Evolutionary conservation across 805 yeast genomes (phyloP).

Genomic region (Citeromyces nyonsensis): DNA sequence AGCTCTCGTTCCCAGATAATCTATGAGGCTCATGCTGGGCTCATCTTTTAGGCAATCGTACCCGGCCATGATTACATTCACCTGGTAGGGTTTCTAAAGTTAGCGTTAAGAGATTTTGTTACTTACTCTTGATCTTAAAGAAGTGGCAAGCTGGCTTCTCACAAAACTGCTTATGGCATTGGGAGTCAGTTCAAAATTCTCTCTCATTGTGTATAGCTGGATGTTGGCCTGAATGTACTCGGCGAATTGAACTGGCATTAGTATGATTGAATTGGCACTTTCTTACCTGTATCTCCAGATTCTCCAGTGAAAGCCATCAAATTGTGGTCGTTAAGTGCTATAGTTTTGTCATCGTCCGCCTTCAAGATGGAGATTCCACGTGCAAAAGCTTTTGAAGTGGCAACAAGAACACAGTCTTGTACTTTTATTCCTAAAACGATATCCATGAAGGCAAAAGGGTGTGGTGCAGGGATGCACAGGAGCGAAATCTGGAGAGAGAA

Average conservation of each 20-base stretch:
- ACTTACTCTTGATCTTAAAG: slow-evolving; percentile 63
- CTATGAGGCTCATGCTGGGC: slow-evolving; percentile 77
- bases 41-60: slow-evolving; percentile 39
- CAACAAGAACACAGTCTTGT: slow-evolving; percentile 67
- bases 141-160: slow-evolving; percentile 75
- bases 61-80: slow-evolving; percentile 81
- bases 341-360: slow-evolving; percentile 68
- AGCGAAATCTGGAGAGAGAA: too few relatives aligned
- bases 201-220: slow-evolving; percentile 77
- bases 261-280: background rate
- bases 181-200: slow-evolving; percentile 68
- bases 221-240: slow-evolving; percentile 89
- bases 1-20: slow-evolving; percentile 84
- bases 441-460: slow-evolving; percentile 44
- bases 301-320: slow-evolving; percentile 90
- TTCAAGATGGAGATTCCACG: slow-evolving; percentile 79
- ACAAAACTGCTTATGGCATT: slow-evolving; percentile 80
- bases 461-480: too few relatives aligned
- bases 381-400: slow-evolving; percentile 90
- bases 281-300: slow-evolving; percentile 70
- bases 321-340: slow-evolving; percentile 57
- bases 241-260: slow-evolving; percentile 57
- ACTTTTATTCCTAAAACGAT: slow-evolving; percentile 77
- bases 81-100: slow-evolving; percentile 73
- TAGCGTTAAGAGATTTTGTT: background rate